Conservation (phyloP, 2,329 filamentous ascomycete genomes). For the Cladophialophora yegresii region DNA sequence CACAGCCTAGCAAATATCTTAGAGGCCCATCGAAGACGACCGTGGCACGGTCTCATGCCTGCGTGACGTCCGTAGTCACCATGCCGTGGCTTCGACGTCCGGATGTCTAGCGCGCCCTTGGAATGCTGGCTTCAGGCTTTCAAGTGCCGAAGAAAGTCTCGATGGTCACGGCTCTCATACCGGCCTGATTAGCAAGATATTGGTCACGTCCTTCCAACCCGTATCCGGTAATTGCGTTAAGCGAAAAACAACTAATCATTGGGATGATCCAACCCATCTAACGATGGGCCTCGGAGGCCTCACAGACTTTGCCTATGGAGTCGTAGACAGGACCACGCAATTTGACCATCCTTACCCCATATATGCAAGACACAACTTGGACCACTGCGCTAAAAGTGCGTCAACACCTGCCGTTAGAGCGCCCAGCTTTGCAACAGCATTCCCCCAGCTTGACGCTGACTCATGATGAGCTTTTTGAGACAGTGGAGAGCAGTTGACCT, state of each 20-base stretch:
- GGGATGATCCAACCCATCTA: background rate
- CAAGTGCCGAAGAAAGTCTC: background rate
- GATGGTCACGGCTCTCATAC: background rate
- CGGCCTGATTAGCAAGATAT: constrained; percentile 28
- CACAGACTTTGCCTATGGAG: constrained; percentile 2
- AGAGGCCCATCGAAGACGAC: background rate
- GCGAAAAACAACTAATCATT: constrained; percentile 10
- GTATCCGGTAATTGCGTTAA: constrained; percentile 11
- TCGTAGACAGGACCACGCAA: constrained; percentile 1
- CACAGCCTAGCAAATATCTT: background rate
- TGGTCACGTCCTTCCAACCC: constrained; percentile 22
- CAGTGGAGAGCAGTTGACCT: background rate
- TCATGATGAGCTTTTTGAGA: background rate
- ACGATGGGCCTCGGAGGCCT: background rate
- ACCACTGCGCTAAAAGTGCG: background rate
- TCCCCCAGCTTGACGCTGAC: background rate
- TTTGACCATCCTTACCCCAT: background rate
- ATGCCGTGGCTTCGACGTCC: constrained; percentile 6
- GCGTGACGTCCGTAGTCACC: constrained; percentile 4
- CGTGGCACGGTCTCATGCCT: background rate
- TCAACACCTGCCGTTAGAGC: background rate
- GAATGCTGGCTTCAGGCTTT: background rate
- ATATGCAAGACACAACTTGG: background rate
- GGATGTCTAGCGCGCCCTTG: constrained; percentile 9
- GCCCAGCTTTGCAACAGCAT: background rate